Conservation (phyloP, 768 basidiomycete genomes). For the Botryobasidium botryosum region DNA sequence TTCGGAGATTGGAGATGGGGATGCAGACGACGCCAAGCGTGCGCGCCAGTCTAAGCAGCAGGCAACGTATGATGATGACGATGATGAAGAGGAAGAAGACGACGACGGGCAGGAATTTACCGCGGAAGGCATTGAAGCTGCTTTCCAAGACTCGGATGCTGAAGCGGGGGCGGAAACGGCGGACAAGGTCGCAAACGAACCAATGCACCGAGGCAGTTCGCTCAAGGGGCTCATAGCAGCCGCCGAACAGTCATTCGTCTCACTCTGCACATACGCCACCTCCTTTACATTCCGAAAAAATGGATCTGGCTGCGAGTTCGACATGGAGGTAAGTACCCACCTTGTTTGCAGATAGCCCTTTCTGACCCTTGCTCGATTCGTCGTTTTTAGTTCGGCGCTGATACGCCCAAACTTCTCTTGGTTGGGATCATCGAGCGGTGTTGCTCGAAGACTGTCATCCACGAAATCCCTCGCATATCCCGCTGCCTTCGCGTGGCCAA, state of each 20-base stretch:
- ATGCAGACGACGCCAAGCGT: constrained; percentile 64
- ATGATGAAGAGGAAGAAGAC: constrained; percentile 29
- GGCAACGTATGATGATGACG: constrained; percentile 57
- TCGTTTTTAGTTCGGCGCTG: constrained; percentile 53
- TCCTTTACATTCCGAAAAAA: constrained; percentile 11
- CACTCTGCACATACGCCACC: constrained; percentile 8
- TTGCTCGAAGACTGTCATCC: constrained; percentile 69
- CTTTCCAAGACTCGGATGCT: constrained; percentile 27
- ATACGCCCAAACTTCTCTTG: constrained; percentile 83
- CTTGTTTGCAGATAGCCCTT: background rate
- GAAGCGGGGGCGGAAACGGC: constrained; percentile 16
- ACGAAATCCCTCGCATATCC: constrained; percentile 75
- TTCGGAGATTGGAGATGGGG: constrained; percentile 68
- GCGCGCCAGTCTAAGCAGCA: constrained; percentile 54
- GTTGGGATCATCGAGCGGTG: constrained; percentile 85
- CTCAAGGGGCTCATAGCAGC: constrained; percentile 15
- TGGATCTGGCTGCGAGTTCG: constrained; percentile 52
- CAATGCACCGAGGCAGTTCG: no score
- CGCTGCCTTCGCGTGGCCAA: constrained; percentile 70
- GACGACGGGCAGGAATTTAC: constrained; percentile 22
- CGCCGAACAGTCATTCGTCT: no score
- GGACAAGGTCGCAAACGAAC: background rate
- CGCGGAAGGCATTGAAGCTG: constrained; percentile 26
- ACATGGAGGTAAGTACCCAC: constrained; percentile 51
- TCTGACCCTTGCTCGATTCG: constrained; percentile 1